Evolutionary conservation across 2,329 filamentous ascomycete species (phyloP).

Genomic region (Aspergillus pseudonomiae): DNA sequence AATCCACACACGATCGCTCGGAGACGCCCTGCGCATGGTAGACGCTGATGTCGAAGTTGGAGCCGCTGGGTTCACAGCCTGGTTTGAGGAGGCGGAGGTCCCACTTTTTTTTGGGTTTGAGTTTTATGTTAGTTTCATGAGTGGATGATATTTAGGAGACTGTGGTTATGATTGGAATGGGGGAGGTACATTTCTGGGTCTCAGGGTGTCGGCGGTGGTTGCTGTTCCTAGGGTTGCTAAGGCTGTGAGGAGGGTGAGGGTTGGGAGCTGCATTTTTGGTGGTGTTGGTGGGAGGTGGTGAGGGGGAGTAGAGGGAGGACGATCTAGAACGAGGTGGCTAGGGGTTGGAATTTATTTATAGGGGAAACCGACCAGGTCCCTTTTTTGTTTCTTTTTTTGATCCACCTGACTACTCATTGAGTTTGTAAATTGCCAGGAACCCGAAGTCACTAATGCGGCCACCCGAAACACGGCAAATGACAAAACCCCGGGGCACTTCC

Average conservation of each 20-base stretch:
- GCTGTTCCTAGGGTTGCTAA: not conserved
- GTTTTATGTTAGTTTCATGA: conserved; percentile 7
- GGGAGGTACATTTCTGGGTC: conserved; percentile 22
- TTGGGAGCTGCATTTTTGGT: conserved; percentile 9
- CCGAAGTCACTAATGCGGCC: conserved; percentile 10
- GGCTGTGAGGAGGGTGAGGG: not conserved
- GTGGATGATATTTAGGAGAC: not conserved
- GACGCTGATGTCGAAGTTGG: conserved; percentile 24
- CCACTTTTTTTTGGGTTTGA: conserved; percentile 24
- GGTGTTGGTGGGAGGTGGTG: not conserved
- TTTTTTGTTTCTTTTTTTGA: not conserved
- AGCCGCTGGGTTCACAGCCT: conserved; percentile 29
- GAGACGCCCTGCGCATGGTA: conserved; percentile 22
- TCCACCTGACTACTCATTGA: not conserved
- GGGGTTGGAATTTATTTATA: not conserved
- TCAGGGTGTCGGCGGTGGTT: conserved; percentile 14
- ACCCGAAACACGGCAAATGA: conserved; percentile 10
- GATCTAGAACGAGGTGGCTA: not conserved
- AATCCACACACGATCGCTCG: conserved; percentile 11
- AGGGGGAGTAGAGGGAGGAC: not conserved
- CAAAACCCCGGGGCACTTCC: not conserved
- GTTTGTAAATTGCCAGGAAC: not conserved
- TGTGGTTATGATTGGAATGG: not conserved
- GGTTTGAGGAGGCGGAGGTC: conserved; percentile 35
- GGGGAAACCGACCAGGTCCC: not conserved